Conservation (phyloP, 192 early-diverging fungal species). For the Rhizophagus sp. region DNA sequence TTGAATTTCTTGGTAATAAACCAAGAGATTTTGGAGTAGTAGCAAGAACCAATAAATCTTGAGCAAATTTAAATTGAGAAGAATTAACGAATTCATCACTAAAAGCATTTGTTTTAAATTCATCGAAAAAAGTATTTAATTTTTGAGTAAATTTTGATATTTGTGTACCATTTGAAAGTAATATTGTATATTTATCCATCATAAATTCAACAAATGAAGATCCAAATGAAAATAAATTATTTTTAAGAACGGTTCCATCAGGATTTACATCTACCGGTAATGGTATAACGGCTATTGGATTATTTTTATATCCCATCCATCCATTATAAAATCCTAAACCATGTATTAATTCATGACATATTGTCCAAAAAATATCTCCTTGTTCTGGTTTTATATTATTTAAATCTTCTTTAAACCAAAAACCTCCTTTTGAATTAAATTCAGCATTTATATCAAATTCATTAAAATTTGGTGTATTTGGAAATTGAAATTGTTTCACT, state of each 20-base stretch:
- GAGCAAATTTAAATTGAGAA: slow-evolving; percentile 14
- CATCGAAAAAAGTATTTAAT: slow-evolving; percentile 5
- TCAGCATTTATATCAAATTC: slow-evolving; percentile 38
- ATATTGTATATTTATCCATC: slow-evolving; percentile 10
- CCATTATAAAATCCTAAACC: slow-evolving; percentile 43
- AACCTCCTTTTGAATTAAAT: slow-evolving; percentile 39
- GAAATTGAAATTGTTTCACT: slow-evolving; percentile 38
- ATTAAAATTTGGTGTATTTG: slow-evolving; percentile 30
- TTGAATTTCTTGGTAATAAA: slow-evolving; percentile 3
- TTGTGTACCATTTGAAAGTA: not conserved
- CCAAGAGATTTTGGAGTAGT: not conserved
- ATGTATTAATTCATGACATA: slow-evolving; percentile 42
- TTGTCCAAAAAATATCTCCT: slow-evolving; percentile 35
- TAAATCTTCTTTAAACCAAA: slow-evolving; percentile 34
- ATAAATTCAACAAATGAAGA: slow-evolving; percentile 16
- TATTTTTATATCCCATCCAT: slow-evolving; percentile 26
- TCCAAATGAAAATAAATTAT: not conserved
- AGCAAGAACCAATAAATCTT: not conserved
- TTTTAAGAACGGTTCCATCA: not conserved
- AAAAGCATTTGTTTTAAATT: not conserved
- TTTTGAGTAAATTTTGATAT: not conserved
- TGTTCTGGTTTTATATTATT: slow-evolving; percentile 25
- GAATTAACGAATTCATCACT: not conserved
- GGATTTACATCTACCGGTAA: not conserved
- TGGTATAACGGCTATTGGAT: slow-evolving; percentile 10